Evolutionary conservation across 2,329 filamentous ascomycete species (phyloP).

Genomic region (Penicillium freii): DNA sequence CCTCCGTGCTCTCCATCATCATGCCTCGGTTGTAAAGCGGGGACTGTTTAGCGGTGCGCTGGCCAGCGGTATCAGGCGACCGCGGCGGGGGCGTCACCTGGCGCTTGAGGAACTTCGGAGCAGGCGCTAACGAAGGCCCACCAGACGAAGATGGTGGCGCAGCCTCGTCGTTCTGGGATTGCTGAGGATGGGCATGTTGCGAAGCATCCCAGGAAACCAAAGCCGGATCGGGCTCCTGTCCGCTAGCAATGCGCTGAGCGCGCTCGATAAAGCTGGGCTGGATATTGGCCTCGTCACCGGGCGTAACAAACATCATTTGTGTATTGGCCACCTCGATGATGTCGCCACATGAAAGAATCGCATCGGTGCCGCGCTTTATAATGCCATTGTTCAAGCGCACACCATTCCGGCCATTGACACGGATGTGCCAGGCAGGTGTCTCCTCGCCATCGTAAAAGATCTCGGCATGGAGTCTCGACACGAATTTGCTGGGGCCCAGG

Average conservation of each 20-base stretch:
- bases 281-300: conserved; percentile 68
- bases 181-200: conserved; percentile 38
- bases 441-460: conserved; percentile 70
- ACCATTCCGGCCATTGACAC: conserved; percentile 88
- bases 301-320: conserved; percentile 99
- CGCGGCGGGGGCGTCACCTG: conserved; percentile 43
- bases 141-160: conserved; percentile 26
- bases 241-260: conserved; percentile 50
- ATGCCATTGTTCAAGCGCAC: conserved; percentile 75
- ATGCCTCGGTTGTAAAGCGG: conserved; percentile 51
- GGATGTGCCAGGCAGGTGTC: conserved; percentile 70
- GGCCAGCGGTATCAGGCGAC: conserved; percentile 41
- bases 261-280: conserved; percentile 68
- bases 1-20: conserved; percentile 55
- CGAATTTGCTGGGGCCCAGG: conserved; percentile 77
- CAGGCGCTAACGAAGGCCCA: conserved; percentile 42
- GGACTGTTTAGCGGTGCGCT: conserved; percentile 45
- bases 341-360: conserved; percentile 75
- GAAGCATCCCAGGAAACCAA: conserved; percentile 37
- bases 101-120: conserved; percentile 45
- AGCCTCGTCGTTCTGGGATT: conserved; percentile 23
- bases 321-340: conserved; percentile 89
- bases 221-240: conserved; percentile 36
- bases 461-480: conserved; percentile 72
- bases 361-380: conserved; percentile 65